Percentiles rank a stretch among this genome's conserved stretches.
Conservation (phyloP, 1,284 basidiomycete species). For the Malassezia nana region DNA sequence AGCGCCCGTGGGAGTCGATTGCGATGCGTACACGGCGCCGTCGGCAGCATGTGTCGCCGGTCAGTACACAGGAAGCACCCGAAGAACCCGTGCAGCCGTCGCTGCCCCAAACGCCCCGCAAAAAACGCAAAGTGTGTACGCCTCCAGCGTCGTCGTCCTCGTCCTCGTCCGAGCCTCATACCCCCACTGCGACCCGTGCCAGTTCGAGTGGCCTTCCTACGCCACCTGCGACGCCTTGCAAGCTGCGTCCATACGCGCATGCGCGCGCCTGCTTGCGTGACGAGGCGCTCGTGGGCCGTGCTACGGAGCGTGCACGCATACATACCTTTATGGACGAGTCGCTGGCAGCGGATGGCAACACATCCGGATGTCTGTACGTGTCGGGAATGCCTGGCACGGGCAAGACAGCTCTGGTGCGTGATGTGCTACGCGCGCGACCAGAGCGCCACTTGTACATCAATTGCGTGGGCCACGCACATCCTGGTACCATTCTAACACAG, state of each 20-base stretch:
- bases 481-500: conserved; percentile 33
- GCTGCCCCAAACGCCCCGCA: conserved; percentile 1
- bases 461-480: conserved; percentile 48
- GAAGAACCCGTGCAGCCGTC: too few species aligned
- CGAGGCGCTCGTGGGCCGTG: conserved; percentile 41
- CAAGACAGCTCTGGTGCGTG: conserved; percentile 50
- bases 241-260: conserved; percentile 40
- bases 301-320: conserved; percentile 36
- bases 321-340: conserved; percentile 37
- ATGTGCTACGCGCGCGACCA: conserved; percentile 39
- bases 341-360: conserved; percentile 18
- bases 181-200: conserved; percentile 3
- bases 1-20: conserved; percentile 21
- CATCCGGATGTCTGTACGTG: conserved; percentile 46
- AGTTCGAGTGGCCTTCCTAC: conserved; percentile 12
- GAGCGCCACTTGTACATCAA: conserved; percentile 39
- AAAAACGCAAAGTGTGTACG: conserved; percentile 6
- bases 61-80: too few species aligned
- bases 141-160: conserved; percentile 18
- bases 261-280: conserved; percentile 47
- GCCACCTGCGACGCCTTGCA: conserved; percentile 2
- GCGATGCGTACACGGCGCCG: conserved; percentile 24
- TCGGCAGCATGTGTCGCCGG: too few species aligned
- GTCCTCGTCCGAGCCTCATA: conserved; percentile 11
- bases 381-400: conserved; percentile 51